phyloP scores from a whole-genome alignment of 768 basidiomycete genomes.

The Collybia mongolica region DNA sequence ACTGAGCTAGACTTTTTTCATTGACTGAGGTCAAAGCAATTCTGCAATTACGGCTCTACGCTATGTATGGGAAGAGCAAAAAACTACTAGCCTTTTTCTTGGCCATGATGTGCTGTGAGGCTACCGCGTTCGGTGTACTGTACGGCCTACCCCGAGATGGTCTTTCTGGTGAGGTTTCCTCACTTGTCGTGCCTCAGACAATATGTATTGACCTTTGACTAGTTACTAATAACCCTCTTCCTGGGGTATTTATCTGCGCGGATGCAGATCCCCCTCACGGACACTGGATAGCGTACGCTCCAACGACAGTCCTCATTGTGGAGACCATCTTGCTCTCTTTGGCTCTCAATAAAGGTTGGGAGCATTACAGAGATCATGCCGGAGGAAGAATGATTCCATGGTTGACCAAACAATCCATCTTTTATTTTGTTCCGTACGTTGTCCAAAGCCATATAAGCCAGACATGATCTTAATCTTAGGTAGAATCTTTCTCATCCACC shows the following conservation, averaged over 20 bases:
- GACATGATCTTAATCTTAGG: no score
- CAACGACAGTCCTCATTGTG: conserved; percentile 22
- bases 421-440: conserved; percentile 31
- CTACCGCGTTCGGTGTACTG: conserved; percentile 24
- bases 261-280: conserved; percentile 28
- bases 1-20: not conserved
- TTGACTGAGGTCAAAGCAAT: conserved; percentile 22
- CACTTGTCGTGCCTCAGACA: no score
- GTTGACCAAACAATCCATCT: conserved; percentile 26
- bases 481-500: no score
- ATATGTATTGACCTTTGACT: not conserved
- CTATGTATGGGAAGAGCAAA: conserved; percentile 26
- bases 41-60: conserved; percentile 29
- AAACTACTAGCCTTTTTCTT: conserved; percentile 20
- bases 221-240: conserved; percentile 31
- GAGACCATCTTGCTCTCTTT: conserved; percentile 26
- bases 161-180: conserved; percentile 19
- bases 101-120: conserved; percentile 19
- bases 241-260: conserved; percentile 31
- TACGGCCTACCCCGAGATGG: conserved; percentile 24
- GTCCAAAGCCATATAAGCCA: no score
- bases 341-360: conserved; percentile 29
- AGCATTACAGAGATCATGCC: conserved; percentile 15
- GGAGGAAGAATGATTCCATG: conserved; percentile 23
- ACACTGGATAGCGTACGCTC: conserved; percentile 32